Conservation (phyloP, 306 rosid genomes). For the Cyclanthera cordifolia region DNA sequence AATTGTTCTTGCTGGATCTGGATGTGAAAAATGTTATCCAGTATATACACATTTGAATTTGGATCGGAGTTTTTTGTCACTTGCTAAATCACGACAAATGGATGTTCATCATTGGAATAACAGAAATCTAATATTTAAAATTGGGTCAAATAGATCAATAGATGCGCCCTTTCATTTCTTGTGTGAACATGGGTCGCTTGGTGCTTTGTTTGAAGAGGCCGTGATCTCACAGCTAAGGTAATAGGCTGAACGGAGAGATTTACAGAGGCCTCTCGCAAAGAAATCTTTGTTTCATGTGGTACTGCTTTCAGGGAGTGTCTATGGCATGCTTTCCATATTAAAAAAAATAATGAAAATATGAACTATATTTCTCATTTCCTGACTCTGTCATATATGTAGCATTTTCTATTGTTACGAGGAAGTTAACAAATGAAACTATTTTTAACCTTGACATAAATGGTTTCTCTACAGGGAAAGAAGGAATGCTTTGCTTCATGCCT, state of each 20-base stretch:
- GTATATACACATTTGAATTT: not conserved
- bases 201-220: not conserved
- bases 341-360: not conserved
- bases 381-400: not conserved
- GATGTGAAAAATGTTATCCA: not conserved
- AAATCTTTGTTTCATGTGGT: not conserved
- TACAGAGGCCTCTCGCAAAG: not conserved
- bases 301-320: not conserved
- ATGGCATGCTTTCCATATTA: not conserved
- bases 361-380: not conserved
- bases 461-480: slow-evolving; percentile 75
- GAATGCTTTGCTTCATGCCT: slow-evolving; percentile 97
- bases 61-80: not conserved
- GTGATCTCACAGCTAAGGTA: not conserved
- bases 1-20: not conserved
- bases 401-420: not conserved
- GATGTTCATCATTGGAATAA: not conserved
- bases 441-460: not conserved
- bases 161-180: not conserved
- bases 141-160: not conserved
- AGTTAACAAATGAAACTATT: not conserved
- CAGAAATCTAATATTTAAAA: not conserved
- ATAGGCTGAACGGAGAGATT: not conserved
- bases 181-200: not conserved
- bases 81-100: not conserved